Evolutionary conservation across 192 early-diverging fungal genomes (phyloP), one percentile per base, ranked within the genome.

Genomic region (Mortierella antarctica): DNA sequence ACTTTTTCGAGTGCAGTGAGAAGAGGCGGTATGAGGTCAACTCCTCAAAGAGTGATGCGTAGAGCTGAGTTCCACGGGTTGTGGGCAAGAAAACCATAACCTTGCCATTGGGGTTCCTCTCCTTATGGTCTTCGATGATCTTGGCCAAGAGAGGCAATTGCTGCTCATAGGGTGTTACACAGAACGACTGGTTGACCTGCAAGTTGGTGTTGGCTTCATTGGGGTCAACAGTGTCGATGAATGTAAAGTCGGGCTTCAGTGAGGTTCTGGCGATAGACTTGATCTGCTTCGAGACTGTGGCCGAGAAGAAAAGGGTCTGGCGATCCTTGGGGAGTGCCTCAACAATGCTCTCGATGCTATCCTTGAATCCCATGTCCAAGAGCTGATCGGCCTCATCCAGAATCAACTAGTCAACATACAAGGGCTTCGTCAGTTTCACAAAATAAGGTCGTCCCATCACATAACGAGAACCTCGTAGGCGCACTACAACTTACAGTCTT

Each of bases 371-470:
- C 93, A 96, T 94, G 53, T 99, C 95, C 62, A 99, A 84, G 63
- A 99, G 85, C 78, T 94, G 90, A 82, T 99, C 98, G 12, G 95
- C 95, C 85, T 99, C 98, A 82, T 99, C 98, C 67, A 98, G 86
- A 52, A 99, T 90, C 59, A 98, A 85, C 83, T 21, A 58, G 11
- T n/a, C 5, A 23, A 17, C 12, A 58, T 5, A 57, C 40, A 49
- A 42, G 7, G 41, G 7, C 1, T 56, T n/a, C 4, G 20, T 23
- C 6, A 20, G 48, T 70, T 57, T 58, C 17, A 17, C 8, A 45
- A 47, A 18, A 20, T 1, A 55, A 8, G 7, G 18, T 9, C 1
- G 57, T 11, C 20, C 55, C 18, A n/a, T 55, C 10, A 41, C 21
- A 31, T 13, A 53, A 55, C 9, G 44, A 54, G 7, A 45, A 69